Conservation (phyloP, 139 green algal species). For the Chlamydomonas schloesseri region DNA sequence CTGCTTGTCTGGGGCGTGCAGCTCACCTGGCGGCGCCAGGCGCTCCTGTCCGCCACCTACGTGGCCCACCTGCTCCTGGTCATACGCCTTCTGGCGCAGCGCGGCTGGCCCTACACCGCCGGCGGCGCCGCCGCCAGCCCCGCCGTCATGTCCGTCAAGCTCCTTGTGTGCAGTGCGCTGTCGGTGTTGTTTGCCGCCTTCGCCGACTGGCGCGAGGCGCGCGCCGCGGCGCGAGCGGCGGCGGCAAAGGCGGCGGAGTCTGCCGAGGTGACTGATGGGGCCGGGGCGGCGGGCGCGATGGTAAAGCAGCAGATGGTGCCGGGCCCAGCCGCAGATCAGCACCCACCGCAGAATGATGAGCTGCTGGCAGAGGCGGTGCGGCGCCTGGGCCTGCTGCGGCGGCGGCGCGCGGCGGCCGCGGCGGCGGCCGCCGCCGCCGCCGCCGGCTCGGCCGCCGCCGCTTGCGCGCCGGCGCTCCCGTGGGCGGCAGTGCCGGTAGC, state of each 20-base stretch:
- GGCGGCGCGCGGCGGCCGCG: too few relatives aligned
- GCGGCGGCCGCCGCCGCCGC: too few relatives aligned
- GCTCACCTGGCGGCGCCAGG: background rate
- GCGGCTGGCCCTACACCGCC: slow-evolving; percentile 10
- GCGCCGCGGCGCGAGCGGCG: background rate
- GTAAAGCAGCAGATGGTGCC: background rate
- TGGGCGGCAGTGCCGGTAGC: too few relatives aligned
- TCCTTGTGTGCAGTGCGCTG: background rate
- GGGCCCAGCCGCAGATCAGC: too few relatives aligned
- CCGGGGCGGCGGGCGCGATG: too few relatives aligned
- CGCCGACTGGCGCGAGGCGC: background rate
- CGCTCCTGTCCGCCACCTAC: background rate
- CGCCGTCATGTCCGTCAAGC: background rate
- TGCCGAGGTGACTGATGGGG: background rate
- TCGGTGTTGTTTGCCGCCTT: background rate
- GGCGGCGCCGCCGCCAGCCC: background rate
- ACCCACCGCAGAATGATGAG: too few relatives aligned
- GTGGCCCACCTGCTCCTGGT: background rate
- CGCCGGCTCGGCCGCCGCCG: too few relatives aligned
- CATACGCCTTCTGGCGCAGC: background rate
- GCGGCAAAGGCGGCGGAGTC: too few relatives aligned
- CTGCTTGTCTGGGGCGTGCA: too few relatives aligned
- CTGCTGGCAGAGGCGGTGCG: too few relatives aligned
- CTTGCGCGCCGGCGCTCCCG: too few relatives aligned
- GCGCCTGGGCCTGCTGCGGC: too few relatives aligned